A percentile compares a stretch with the other conserved stretches of the same genome.
Conservation (phyloP, 495 filamentous ascomycete genomes). For the Lasiosphaeria miniovina region DNA sequence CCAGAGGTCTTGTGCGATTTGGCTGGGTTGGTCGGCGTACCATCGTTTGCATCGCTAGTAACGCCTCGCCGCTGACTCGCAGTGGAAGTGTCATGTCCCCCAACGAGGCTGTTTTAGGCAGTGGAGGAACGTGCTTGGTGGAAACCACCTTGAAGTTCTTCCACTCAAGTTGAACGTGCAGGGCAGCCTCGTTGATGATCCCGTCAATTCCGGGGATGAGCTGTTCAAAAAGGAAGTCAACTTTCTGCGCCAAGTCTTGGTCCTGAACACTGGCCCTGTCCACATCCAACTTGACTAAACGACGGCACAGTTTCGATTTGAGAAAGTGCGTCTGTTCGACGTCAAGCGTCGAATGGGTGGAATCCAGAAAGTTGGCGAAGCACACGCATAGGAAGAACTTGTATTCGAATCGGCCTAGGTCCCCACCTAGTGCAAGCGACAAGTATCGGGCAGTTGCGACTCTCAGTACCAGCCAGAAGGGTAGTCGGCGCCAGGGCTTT, state of each 20-base stretch:
- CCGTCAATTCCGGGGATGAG: slow-evolving; percentile 20
- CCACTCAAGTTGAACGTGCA: slow-evolving; percentile 26
- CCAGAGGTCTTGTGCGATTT: slow-evolving; percentile 1
- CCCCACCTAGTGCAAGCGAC: slow-evolving; percentile 39
- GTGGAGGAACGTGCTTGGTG: slow-evolving; percentile 34
- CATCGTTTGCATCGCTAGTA: slow-evolving; percentile 2
- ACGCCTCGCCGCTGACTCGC: slow-evolving; percentile 36
- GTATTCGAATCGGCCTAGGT: slow-evolving; percentile 51
- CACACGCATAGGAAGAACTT: slow-evolving; percentile 53
- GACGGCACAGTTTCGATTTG: slow-evolving; percentile 56
- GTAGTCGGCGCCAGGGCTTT: slow-evolving; percentile 55
- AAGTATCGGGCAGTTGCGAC: slow-evolving; percentile 52
- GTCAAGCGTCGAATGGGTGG: not conserved
- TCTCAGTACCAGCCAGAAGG: slow-evolving; percentile 59
- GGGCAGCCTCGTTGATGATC: slow-evolving; percentile 16
- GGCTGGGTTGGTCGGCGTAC: not conserved
- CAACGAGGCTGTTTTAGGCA: slow-evolving; percentile 36
- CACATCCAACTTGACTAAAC: slow-evolving; percentile 57
- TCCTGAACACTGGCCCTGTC: slow-evolving; percentile 21
- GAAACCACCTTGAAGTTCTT: slow-evolving; percentile 24
- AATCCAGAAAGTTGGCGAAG: slow-evolving; percentile 42
- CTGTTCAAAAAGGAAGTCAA: slow-evolving; percentile 19
- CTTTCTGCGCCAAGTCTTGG: not conserved
- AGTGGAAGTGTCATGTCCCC: slow-evolving; percentile 40
- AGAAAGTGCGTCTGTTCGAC: slow-evolving; percentile 32